These are phyloP conservation scores for Phytophthora crassamura DNA, from an alignment of 352 stramenopile genomes.

Conservation along the genomic window DNA sequence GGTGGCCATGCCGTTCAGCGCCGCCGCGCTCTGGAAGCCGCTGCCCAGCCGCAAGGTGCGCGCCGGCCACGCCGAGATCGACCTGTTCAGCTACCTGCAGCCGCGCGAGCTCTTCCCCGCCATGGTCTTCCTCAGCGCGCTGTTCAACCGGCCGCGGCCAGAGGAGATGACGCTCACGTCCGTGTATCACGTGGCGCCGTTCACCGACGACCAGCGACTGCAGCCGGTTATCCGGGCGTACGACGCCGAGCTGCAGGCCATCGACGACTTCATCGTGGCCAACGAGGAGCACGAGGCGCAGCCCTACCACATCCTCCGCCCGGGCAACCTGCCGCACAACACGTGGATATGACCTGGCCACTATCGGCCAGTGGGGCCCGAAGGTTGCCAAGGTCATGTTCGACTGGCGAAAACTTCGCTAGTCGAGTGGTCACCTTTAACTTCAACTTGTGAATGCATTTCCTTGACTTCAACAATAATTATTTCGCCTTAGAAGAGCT, in stretches of 20 bases:
- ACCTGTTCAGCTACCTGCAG: conserved; percentile 42
- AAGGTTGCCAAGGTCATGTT: conserved; percentile 11
- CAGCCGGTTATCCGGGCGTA: conserved; percentile 26
- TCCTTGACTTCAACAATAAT: conserved; percentile 2
- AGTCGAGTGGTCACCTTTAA: conserved; percentile 11
- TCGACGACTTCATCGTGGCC: conserved; percentile 38
- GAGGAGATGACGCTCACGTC: conserved; percentile 36
- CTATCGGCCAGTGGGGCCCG: conserved; percentile 38
- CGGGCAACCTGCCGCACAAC: conserved; percentile 37
- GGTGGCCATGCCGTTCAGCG: conserved; percentile 49
- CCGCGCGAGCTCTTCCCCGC: conserved; percentile 26
- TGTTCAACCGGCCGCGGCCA: conserved; percentile 44
- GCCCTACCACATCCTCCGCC: conserved; percentile 45
- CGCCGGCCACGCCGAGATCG: conserved; percentile 29
- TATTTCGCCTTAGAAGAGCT: conserved; percentile 7
- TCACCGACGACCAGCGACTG: conserved; percentile 38
- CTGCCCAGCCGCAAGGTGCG: conserved; percentile 40
- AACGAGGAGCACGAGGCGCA: conserved; percentile 32
- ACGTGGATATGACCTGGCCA: conserved; percentile 49
- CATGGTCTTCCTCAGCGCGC: conserved; percentile 34
- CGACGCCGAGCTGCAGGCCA: conserved; percentile 27
- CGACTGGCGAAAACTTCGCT: conserved; percentile 7
- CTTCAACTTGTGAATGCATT: conserved; percentile 23
- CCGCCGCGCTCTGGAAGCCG: conserved; percentile 48
- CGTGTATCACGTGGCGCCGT: conserved; percentile 33